Evolutionary conservation across 129 eudicot species (phyloP).

Genomic region (Chrysanthemum lavandulifolium): DNA sequence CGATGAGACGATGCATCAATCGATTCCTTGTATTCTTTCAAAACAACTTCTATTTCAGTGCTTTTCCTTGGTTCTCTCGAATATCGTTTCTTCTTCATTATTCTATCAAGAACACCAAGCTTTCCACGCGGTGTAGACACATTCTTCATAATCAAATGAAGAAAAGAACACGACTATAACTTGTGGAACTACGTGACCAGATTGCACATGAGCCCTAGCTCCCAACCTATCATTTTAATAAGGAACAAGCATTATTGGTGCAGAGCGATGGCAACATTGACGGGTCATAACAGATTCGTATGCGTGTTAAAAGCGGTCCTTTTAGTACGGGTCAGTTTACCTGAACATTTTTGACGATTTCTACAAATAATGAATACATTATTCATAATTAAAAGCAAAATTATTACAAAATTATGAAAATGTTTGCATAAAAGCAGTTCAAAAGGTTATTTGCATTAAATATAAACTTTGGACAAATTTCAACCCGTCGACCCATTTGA

Average conservation of each 20-base stretch:
- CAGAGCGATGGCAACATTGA: not conserved
- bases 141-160: slow-evolving; percentile 80
- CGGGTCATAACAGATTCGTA: not conserved
- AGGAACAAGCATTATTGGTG: slow-evolving; percentile 16
- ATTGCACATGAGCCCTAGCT: slow-evolving; percentile 78
- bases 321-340: not conserved
- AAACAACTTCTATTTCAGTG: slow-evolving; percentile 66
- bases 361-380: not conserved
- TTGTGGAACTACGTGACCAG: slow-evolving; percentile 67
- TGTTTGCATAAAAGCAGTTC: not conserved
- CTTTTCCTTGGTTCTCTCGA: slow-evolving; percentile 86
- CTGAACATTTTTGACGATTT: not conserved
- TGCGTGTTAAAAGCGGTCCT: too few relatives aligned
- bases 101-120: slow-evolving; percentile 68
- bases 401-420: not conserved
- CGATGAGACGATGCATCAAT: slow-evolving; percentile 42
- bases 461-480: not conserved
- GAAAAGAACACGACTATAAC: slow-evolving; percentile 86
- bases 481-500: not conserved
- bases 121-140: slow-evolving; percentile 72
- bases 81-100: slow-evolving; percentile 71
- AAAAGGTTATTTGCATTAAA: not conserved
- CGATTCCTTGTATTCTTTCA: slow-evolving; percentile 75
- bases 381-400: not conserved
- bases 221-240: slow-evolving; percentile 59